phyloP scores from a whole-genome alignment of 495 filamentous ascomycete species.

The Aspergillus mulundensis region DNA sequence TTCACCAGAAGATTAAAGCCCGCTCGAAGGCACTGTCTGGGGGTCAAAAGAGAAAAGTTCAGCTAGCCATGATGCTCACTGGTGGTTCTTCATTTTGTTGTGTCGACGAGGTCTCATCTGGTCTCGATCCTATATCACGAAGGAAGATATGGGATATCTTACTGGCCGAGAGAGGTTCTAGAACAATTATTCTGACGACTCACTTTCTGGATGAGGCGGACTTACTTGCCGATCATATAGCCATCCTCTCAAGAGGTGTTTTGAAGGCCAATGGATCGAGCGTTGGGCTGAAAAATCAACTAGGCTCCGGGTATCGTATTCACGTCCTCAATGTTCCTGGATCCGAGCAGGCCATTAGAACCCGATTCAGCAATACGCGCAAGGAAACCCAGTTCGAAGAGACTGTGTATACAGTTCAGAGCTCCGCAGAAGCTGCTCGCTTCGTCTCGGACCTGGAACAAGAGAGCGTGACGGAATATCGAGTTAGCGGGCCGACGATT shows the following conservation, averaged over 20 bases:
- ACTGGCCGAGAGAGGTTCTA: slow-evolving; percentile 67
- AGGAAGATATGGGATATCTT: slow-evolving; percentile 90
- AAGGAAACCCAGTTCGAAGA: slow-evolving; percentile 62
- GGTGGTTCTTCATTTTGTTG: slow-evolving; percentile 81
- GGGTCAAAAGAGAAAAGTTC: slow-evolving; percentile 86
- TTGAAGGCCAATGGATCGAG: slow-evolving; percentile 70
- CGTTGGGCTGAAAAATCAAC: slow-evolving; percentile 64
- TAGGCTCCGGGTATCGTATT: slow-evolving; percentile 74
- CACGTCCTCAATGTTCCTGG: slow-evolving; percentile 56
- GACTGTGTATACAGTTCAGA: slow-evolving; percentile 62
- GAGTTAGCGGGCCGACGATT: slow-evolving; percentile 78
- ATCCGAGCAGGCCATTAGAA: slow-evolving; percentile 22
- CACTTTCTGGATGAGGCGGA: slow-evolving; percentile 81
- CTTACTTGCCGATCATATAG: slow-evolving; percentile 71
- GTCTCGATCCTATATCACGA: slow-evolving; percentile 74
- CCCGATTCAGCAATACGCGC: slow-evolving; percentile 49
- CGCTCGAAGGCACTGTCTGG: slow-evolving; percentile 69
- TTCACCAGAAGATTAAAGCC: slow-evolving; percentile 63
- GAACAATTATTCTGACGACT: slow-evolving; percentile 81
- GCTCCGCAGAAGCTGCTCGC: slow-evolving; percentile 56
- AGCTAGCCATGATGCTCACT: slow-evolving; percentile 89
- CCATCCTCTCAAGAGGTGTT: slow-evolving; percentile 68
- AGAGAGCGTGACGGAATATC: slow-evolving; percentile 61
- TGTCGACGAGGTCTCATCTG: slow-evolving; percentile 81
- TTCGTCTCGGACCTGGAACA: slow-evolving; percentile 65